A percentile compares a stretch with the other conserved stretches of the same genome.
These are phyloP conservation scores for Pythium aquatile DNA, from an alignment of 352 stramenopile species.

Conservation along the genomic window DNA sequence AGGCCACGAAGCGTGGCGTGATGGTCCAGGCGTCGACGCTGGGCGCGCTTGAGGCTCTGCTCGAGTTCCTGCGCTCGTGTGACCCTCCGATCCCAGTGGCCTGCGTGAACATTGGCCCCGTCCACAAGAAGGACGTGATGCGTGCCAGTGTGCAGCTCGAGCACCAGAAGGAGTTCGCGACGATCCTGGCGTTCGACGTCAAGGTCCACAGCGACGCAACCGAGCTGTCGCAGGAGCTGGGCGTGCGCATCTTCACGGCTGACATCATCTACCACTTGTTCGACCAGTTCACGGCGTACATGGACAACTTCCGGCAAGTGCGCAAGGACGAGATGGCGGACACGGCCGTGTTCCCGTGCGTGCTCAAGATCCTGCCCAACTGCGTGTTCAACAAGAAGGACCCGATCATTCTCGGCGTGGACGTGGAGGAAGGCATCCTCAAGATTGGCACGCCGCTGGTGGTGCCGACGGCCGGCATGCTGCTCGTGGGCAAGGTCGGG, in stretches of 20 bases:
- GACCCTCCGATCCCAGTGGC: constrained; percentile 93
- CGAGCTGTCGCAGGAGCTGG: constrained; percentile 89
- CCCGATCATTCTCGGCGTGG: constrained; percentile 98
- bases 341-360: constrained; percentile 93
- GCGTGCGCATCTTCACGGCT: constrained; percentile 98
- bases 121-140: constrained; percentile 99
- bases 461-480: constrained; percentile 61
- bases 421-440: constrained; percentile 96
- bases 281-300: constrained; percentile 98
- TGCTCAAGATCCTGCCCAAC: constrained; percentile 97
- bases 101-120: constrained; percentile 96
- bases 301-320: constrained; percentile 93
- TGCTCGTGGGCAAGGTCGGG: constrained; percentile 94
- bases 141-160: constrained; percentile 98
- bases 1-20: constrained; percentile 95
- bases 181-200: constrained; percentile 98
- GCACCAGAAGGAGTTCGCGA: constrained; percentile 96
- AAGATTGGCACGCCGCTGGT: constrained; percentile 98
- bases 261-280: constrained; percentile 99
- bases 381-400: constrained; percentile 99
- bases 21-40: constrained; percentile 99
- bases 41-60: constrained; percentile 96
- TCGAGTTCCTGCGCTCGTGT: constrained; percentile 96
- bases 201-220: constrained; percentile 94
- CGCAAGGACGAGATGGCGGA: constrained; percentile 91